These are phyloP conservation scores for Fusarium zealandicum DNA, from an alignment of 2,329 filamentous ascomycete genomes.

Conservation along the genomic window DNA sequence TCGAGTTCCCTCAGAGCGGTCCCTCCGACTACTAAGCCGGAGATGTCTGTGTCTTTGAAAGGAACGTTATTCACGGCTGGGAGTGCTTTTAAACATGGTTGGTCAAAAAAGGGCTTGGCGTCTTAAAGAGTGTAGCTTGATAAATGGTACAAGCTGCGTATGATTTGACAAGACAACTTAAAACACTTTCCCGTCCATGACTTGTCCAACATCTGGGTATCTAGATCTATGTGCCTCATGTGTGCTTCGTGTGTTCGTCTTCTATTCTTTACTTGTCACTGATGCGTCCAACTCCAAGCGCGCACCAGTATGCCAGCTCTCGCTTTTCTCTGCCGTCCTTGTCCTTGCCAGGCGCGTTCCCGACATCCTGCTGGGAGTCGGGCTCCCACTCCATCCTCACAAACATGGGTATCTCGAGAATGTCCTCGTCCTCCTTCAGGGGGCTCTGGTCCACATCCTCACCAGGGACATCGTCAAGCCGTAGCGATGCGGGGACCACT, in stretches of 20 bases:
- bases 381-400: slow-evolving; percentile 91
- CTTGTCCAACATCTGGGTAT: slow-evolving; percentile 51
- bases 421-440: slow-evolving; percentile 65
- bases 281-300: slow-evolving; percentile 86
- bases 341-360: slow-evolving; percentile 58
- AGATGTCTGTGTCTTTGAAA: slow-evolving; percentile 28
- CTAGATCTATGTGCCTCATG: slow-evolving; percentile 42
- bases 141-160: slow-evolving; percentile 55
- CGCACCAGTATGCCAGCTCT: slow-evolving; percentile 95
- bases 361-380: slow-evolving; percentile 71
- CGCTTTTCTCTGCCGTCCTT: slow-evolving; percentile 76
- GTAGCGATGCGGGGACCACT: slow-evolving; percentile 72
- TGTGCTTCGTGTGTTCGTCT: slow-evolving; percentile 14
- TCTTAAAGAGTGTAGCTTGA: slow-evolving; percentile 59
- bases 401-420: slow-evolving; percentile 91
- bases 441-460: slow-evolving; percentile 53
- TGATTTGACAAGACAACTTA: slow-evolving; percentile 48
- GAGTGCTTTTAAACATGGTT: slow-evolving; percentile 48
- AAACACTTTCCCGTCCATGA: slow-evolving; percentile 43
- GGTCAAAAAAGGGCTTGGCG: slow-evolving; percentile 58
- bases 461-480: slow-evolving; percentile 48
- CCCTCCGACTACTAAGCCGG: slow-evolving; percentile 78
- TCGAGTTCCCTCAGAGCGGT: slow-evolving; percentile 94
- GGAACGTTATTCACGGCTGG: slow-evolving; percentile 35
- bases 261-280: slow-evolving; percentile 51